Evolutionary conservation across 345 rosid species (phyloP), one percentile per base, ranked within the genome.

Genomic region (Arabidopsis suecica): DNA sequence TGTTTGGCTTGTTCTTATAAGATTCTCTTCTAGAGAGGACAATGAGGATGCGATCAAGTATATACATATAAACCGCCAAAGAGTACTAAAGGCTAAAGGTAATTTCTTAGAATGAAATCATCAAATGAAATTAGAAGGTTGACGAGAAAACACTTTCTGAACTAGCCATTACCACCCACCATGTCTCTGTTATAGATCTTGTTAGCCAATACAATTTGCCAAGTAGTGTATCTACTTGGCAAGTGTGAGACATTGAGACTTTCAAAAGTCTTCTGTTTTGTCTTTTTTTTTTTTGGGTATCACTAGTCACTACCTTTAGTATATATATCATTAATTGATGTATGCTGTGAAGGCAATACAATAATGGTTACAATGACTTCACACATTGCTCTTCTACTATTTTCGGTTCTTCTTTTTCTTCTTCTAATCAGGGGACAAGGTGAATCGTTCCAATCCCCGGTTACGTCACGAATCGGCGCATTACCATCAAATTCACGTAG

Each of bases 401-500:
- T 25, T 18, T 48, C 4, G 22, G 11, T 48, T 48, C 53, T 48
- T 48, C 53, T 48, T 7, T 23, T 53, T 25, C n/a, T 53, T 53
- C 33, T 54, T 18, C 9, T 18, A 25, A 54, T 25, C 14, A 1
- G 11, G 58, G 58, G 34, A 25, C 58, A 54, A 54, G 16, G 36
- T 5, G 9, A 25, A 25, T 54, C 58, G 34, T 54, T 54, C n/a
- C 3, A 11, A 9, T 30, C 58, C 1, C 58, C 36, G 8, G 33
- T 28, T 10, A 54, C 6, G 16, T 54, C 58, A 54, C 16, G 58
- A 25, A 54, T 54, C 4, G 36, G 13, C 14, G 16, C 36, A 54
- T 54, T 3, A 28, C 58, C 34, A 25, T 54, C 36, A 28, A 54
- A 54, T 54, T 54, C 58, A 25, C 58, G 58, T 54, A 54, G 58